A percentile compares a stretch with the other conserved stretches of the same genome.
Conservation (phyloP, 306 rosid genomes). For the Quercus cerris region DNA sequence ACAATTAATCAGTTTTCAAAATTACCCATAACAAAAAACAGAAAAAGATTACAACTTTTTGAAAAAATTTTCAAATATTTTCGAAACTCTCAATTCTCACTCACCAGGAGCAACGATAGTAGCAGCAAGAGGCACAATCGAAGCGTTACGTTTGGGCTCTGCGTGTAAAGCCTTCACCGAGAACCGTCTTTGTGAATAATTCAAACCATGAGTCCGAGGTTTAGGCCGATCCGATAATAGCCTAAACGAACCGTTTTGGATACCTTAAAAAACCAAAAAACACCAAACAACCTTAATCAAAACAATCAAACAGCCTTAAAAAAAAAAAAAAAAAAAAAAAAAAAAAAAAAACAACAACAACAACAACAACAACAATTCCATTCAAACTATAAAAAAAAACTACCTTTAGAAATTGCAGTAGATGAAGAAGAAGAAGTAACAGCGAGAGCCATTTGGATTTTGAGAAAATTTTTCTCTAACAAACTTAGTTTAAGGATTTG, state of each 20-base stretch:
- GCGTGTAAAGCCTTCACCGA: constrained; percentile 42
- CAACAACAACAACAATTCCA: background rate
- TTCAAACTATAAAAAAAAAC: background rate
- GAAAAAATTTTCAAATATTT: too few species aligned
- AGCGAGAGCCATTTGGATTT: constrained; percentile 55
- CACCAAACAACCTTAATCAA: background rate
- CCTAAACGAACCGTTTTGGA: constrained; percentile 41
- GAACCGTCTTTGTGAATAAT: constrained; percentile 35
- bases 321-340: too few species aligned
- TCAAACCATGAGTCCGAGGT: constrained; percentile 19
- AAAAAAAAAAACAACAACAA: too few species aligned
- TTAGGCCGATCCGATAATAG: constrained; percentile 19
- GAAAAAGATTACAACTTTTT: too few species aligned
- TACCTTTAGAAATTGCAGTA: constrained; percentile 58
- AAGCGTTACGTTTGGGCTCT: constrained; percentile 45
- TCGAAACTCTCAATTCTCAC: background rate
- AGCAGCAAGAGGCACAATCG: constrained; percentile 48
- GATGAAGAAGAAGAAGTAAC: constrained; percentile 49
- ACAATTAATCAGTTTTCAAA: too few species aligned
- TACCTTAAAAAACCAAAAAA: constrained; percentile 38
- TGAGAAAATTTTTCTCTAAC: background rate
- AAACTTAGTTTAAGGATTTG: background rate
- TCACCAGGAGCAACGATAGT: constrained; percentile 48
- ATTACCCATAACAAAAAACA: too few species aligned
- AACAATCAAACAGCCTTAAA: background rate